A percentile compares a stretch with the other conserved stretches of the same genome.
Conservation (phyloP, 2,329 filamentous ascomycete species). For the Hortaea werneckii region DNA sequence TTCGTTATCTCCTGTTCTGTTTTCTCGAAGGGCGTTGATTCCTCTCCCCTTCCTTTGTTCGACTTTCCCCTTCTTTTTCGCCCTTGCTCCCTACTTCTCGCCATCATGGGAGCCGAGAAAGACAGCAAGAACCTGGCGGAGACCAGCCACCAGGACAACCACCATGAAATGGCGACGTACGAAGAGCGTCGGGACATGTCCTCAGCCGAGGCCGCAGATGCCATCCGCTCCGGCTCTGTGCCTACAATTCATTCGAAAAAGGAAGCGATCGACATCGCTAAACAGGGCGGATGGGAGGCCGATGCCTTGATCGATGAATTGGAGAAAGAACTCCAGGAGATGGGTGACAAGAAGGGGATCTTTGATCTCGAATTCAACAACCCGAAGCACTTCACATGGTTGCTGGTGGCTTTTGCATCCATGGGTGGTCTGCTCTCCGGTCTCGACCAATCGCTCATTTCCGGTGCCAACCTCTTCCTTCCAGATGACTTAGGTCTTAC, state of each 20-base stretch:
- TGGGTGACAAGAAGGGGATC: constrained; percentile 29
- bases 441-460: constrained; percentile 63
- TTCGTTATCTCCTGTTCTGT: too few relatives aligned
- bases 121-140: background rate
- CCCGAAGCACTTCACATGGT: constrained; percentile 56
- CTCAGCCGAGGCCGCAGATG: constrained; percentile 16
- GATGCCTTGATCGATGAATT: constrained; percentile 35
- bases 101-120: constrained; percentile 1
- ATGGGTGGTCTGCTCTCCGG: constrained; percentile 66
- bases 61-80: too few relatives aligned
- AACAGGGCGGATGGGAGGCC: constrained; percentile 31
- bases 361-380: constrained; percentile 52
- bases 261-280: constrained; percentile 24
- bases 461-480: constrained; percentile 58
- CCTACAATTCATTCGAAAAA: constrained; percentile 15
- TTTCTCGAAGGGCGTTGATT: too few relatives aligned
- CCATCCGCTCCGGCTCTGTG: constrained; percentile 20
- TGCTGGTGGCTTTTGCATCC: constrained; percentile 60
- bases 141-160: constrained; percentile 4
- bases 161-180: constrained; percentile 14
- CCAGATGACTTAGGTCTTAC: constrained; percentile 48
- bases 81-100: background rate
- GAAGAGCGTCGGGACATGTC: constrained; percentile 15
- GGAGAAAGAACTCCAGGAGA: constrained; percentile 28
- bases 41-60: too few relatives aligned